Evolutionary conservation across 139 green algal genomes (phyloP).

Genomic region (Coccomyxa sp.): DNA sequence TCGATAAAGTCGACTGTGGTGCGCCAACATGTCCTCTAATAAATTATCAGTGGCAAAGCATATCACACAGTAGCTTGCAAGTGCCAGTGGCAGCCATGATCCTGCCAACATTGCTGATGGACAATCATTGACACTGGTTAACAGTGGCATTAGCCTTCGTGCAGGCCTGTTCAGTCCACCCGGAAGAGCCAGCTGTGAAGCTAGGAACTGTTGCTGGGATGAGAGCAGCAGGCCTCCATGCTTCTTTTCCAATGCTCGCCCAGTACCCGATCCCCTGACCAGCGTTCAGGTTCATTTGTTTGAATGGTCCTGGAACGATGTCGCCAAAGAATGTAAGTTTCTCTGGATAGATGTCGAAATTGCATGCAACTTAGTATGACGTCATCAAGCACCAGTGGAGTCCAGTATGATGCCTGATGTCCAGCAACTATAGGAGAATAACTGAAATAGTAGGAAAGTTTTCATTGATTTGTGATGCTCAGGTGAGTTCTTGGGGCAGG

Average conservation of each 20-base stretch:
- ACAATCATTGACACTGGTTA: no score
- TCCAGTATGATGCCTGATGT: background rate
- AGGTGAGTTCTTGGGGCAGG: background rate
- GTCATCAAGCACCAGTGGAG: background rate
- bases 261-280: background rate
- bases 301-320: background rate
- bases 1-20: no score
- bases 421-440: background rate
- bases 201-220: background rate
- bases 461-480: background rate
- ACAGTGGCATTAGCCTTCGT: background rate
- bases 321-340: background rate
- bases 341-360: background rate
- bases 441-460: background rate
- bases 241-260: background rate
- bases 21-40: no score
- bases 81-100: no score
- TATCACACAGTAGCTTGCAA: no score
- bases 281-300: background rate
- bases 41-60: no score
- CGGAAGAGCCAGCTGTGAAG: background rate
- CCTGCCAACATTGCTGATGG: no score
- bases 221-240: background rate
- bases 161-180: background rate
- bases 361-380: background rate